Percentiles rank a stretch among this genome's conserved stretches.
phyloP scores from a whole-genome alignment of 164 flowering plant species.

The Platanus orientalis region DNA sequence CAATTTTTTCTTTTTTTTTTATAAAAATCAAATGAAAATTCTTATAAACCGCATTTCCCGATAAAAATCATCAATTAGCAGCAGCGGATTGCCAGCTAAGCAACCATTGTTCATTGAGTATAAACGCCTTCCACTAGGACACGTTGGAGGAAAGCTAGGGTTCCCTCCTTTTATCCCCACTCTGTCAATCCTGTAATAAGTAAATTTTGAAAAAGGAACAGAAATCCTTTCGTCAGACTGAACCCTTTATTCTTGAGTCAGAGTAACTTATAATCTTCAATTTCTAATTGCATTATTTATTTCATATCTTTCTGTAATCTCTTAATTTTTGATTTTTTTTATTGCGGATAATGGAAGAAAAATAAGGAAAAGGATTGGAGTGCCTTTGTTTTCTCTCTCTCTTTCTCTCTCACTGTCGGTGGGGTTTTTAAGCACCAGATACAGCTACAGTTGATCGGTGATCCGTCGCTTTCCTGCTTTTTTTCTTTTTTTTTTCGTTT shows the following conservation, averaged over 20 bases:
- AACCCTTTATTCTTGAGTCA: not conserved
- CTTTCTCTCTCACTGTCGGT: conserved; percentile 13
- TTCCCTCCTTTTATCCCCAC: not conserved
- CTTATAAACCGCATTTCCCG: no score
- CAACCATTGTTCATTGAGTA: no score
- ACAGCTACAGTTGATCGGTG: conserved; percentile 1
- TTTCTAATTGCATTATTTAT: no score
- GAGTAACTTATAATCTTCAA: not conserved
- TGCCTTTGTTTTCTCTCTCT: not conserved
- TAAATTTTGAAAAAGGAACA: not conserved
- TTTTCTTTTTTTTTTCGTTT: not conserved
- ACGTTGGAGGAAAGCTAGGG: not conserved
- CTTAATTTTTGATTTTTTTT: not conserved
- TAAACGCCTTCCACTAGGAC: not conserved
- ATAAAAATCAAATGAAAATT: no score
- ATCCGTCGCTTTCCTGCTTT: conserved; percentile 1
- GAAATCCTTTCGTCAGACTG: not conserved
- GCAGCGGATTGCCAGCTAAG: not conserved
- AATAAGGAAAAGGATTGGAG: not conserved
- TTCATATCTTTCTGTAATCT: not conserved
- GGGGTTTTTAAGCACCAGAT: conserved; percentile 2
- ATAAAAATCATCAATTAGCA: not conserved
- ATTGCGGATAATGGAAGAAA: not conserved
- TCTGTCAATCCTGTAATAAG: not conserved
- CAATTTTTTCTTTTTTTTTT: no score